Base-by-base conservation (phyloP, 495 filamentous ascomycete genomes). In the Talaromyces proteolyticus region DNA sequence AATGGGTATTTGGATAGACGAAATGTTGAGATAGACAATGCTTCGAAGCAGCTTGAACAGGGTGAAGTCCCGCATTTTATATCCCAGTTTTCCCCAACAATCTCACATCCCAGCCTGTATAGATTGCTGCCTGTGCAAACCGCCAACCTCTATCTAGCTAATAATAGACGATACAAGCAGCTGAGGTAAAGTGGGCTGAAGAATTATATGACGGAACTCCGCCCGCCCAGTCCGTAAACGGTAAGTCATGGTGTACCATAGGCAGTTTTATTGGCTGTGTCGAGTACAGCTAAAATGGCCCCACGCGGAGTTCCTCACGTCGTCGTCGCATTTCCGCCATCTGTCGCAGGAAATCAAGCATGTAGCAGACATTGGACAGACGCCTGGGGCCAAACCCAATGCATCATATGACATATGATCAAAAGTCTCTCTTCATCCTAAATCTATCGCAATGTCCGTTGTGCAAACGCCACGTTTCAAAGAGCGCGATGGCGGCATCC, bases 401-500 rank as follows among this genome's bases (percentile, higher is more conserved):
- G n/a, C n/a, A n/a, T n/a, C n/a, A n/a, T n/a, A n/a, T n/a, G n/a
- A n/a, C n/a, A n/a, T n/a, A n/a, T n/a, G n/a, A n/a, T n/a, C n/a
- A n/a, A n/a, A n/a, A n/a, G n/a, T n/a, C 39, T 14, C 39, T 42
- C 10, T 18, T 18, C 11, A 42, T 12, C 11, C 39, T 12, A 18
- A 42, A 42, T 44, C 43, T n/a, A n/a, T n/a, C n/a, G 29, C 8
- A 10, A 49, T 49, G 47, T 49, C 47, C 12, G 47, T 41, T n/a
- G 34, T 40, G 18, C 47, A 49, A 22, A 14, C 29, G 16, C 21
- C 38, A 20, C 29, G 19, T 16, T 49, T 39, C 47, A 22, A 23
- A 17, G 47, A 49, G 21, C 17, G 47, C 18, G 40, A 41, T 24
- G 37, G 29, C 16, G 61, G 72, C 24, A 67, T 71, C 17, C 68